Base-by-base conservation (phyloP, 179 eudicot species). In the Camellia oleifera region DNA sequence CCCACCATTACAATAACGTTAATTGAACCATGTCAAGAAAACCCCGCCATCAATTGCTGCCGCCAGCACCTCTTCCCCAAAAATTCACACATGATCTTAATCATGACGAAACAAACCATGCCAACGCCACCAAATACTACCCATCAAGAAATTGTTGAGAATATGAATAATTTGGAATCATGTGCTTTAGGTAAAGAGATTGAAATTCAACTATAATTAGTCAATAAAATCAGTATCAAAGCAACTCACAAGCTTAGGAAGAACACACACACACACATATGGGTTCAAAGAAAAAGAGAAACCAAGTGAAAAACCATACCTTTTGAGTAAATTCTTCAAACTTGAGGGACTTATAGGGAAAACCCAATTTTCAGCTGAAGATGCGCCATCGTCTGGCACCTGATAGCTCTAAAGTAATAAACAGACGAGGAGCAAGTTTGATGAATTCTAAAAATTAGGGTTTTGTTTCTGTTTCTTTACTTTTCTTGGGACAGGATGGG, bases 281-380 rank as follows among this genome's bases (percentile, higher is more conserved):
- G 65, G 65, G 23, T 23, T 9, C 11, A 26, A 3, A 10, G 42
- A 23, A 32, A 40, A 15, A 57, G 12, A 74, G 48, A 74, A 40
- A 26, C 45, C n/a, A 57, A 48, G 9, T 32, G 15, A 4, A 56
- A 7, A 14, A 14, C 63, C 50, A 74, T 12, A 48, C 48, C 79
- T 45, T 64, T 63, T 2, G 60, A 64, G 54, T 15, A 15, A 53
- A 76, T 75, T 42, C 54, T 75, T 56, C 15, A 67, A 75, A 44
- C n/a, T 66, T 54, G 15, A 42, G 82, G 74, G 62, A 58, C 53
- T 73, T 74, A 65, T 20, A 12, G n/a, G 10, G 23, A 17, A 71
- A 61, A 11, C 17, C 4, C 42, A 75, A 76, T 77, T 77, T 13
- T 7, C 45, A 77, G n/a, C 4, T 3, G 71, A 11, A 4, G 69